phyloP scores from a whole-genome alignment of 768 basidiomycete genomes.

The Paxillus rubicundulus region DNA sequence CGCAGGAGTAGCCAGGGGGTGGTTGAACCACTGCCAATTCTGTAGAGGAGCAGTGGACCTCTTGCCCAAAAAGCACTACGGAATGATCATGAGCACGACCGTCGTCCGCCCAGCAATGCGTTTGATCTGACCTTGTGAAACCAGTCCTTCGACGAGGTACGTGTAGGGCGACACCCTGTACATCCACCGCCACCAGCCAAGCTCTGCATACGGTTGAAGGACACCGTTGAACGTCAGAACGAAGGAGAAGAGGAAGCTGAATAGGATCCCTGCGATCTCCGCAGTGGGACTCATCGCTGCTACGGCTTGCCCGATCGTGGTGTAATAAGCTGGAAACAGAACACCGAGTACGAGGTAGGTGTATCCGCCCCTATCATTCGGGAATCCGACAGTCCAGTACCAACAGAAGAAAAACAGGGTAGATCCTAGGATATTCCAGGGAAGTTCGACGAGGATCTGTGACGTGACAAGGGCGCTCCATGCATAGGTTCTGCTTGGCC shows the following conservation, averaged over 20 bases:
- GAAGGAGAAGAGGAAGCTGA: constrained; percentile 59
- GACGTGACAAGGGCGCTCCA: constrained; percentile 60
- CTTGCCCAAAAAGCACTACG: constrained; percentile 49
- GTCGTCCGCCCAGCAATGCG: too few species aligned
- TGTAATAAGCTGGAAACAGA: constrained; percentile 59
- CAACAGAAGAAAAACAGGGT: constrained; percentile 61
- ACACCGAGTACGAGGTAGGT: constrained; percentile 54
- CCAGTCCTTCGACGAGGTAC: constrained; percentile 52
- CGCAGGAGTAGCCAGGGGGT: constrained; percentile 47
- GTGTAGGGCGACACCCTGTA: constrained; percentile 53
- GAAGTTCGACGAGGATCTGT: constrained; percentile 54
- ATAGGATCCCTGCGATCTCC: constrained; percentile 58
- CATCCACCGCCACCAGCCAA: constrained; percentile 77
- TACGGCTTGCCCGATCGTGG: constrained; percentile 57
- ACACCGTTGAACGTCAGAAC: constrained; percentile 69
- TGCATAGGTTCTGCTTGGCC: constrained; percentile 61
- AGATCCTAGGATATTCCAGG: constrained; percentile 60
- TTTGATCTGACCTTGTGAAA: constrained; percentile 42
- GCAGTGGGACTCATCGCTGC: constrained; percentile 60
- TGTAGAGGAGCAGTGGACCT: constrained; percentile 52
- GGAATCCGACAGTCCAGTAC: constrained; percentile 70
- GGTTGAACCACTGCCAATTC: constrained; percentile 60
- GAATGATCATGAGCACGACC: not conserved
- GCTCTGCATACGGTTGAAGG: constrained; percentile 57
- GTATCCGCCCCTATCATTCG: constrained; percentile 52